Conservation (phyloP, 129 eudicot genomes). For the Centaurea solstitialis region DNA sequence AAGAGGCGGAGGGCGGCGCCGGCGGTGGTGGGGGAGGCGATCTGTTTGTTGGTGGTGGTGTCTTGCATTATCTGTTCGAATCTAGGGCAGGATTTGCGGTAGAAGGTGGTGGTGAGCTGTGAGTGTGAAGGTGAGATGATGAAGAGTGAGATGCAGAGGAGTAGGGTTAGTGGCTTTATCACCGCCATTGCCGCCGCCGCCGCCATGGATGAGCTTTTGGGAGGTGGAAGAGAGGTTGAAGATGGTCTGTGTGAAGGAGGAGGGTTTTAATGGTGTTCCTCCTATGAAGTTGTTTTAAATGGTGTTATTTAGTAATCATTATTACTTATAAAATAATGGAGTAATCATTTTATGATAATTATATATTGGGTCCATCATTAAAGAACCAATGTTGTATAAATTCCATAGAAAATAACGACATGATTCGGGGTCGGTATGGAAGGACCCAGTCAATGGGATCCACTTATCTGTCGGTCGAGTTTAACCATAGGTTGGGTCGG, state of each 20-base stretch:
- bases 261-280: constrained; percentile 6
- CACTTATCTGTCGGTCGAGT: too few species aligned
- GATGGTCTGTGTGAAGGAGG: neutral
- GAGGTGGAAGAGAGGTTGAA: constrained; percentile 12
- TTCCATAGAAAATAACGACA: too few species aligned
- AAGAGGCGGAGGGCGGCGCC: constrained; percentile 77
- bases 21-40: constrained; percentile 80
- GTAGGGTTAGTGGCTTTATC: neutral
- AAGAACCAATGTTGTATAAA: too few species aligned
- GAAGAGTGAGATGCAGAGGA: constrained; percentile 29
- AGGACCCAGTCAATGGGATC: too few species aligned
- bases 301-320: neutral
- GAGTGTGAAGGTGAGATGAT: constrained; percentile 25
- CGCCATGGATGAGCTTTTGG: constrained; percentile 27
- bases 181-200: constrained; percentile 15
- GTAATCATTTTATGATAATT: neutral
- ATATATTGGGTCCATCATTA: too few species aligned
- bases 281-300: neutral
- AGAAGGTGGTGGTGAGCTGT: constrained; percentile 50
- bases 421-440: too few species aligned
- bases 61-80: constrained; percentile 61
- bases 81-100: constrained; percentile 57
- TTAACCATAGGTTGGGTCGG: too few species aligned
- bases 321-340: neutral
- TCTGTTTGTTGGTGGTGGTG: constrained; percentile 78